Evolutionary conservation across 352 stramenopile species (phyloP), one percentile per base, ranked within the genome.

Genomic region (Globisporangium canariense): DNA sequence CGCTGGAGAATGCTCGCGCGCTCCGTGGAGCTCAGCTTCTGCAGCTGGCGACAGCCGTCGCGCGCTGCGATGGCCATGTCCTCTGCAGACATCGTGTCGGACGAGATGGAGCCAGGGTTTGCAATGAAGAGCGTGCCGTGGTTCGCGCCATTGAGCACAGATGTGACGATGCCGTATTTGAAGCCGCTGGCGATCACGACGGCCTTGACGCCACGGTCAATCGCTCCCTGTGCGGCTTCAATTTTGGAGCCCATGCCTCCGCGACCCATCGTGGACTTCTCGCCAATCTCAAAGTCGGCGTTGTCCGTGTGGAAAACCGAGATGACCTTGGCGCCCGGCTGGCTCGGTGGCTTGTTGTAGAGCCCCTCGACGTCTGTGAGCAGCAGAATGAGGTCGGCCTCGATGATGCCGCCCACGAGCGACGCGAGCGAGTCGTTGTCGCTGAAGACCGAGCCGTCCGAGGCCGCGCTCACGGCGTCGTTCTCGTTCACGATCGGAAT

Each of bases 401-500:
- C 82, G 69, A 98, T 95, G 69, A 96, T 95, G 8, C 79, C 78
- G 40, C 87, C 89, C 7, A 97, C 90, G 7, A 97, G 72, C 28
- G 90, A 83, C 41, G 91, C 89, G 8, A 97, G 78, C 57, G 88
- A 96, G 79, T 99, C 97, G 69, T 99, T 99, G 78, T 99, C 97
- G 45, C 85, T 98, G 74, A 99, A 99, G 28, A 94, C 77, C 8
- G 82, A 85, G 41, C 84, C 82, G 63, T 93, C 85, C 25, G 76
- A 76, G 40, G 68, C 78, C 7, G 86, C 92, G 41, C 82, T 97
- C 25, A 99, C 96, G 0, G 97, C 95, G 85, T 99, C 97, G 75
- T 99, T 99, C 70, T 99, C 97, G 75, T 99, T 99, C 41, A 99
- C 90, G 70, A 99, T 99, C 7, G 97, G 97, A 25, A 99, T 94